Percentiles rank a stretch among this genome's conserved stretches.
Conservation (phyloP, 192 early-diverging fungal genomes). For the Entomortierella lignicola region DNA sequence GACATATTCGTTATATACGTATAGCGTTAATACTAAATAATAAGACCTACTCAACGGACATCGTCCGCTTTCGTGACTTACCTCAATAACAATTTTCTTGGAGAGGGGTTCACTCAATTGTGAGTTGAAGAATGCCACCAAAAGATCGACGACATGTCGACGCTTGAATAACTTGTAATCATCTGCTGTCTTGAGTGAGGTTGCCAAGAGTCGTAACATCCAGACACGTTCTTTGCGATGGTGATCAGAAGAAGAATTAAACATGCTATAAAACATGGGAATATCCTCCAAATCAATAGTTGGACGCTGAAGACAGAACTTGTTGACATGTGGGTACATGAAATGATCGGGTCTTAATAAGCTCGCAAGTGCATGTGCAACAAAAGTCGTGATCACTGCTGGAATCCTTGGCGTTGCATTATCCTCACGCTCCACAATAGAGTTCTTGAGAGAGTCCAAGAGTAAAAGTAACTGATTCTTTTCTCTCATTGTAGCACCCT, state of each 20-base stretch:
- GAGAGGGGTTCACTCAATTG: conserved; percentile 69
- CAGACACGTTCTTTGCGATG: conserved; percentile 78
- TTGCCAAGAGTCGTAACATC: conserved; percentile 74
- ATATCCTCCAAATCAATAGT: conserved; percentile 83
- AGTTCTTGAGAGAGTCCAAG: conserved; percentile 75
- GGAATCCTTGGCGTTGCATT: conserved; percentile 68
- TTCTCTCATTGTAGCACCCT: conserved; percentile 69
- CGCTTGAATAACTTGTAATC: conserved; percentile 78
- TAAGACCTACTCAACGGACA: no score
- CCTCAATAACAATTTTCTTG: conserved; percentile 63
- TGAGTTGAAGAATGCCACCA: conserved; percentile 76
- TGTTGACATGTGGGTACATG: conserved; percentile 81
- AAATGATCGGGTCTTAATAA: conserved; percentile 77
- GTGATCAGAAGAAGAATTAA: conserved; percentile 73
- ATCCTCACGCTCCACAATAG: conserved; percentile 63
- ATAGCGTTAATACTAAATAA: no score
- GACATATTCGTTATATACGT: conserved; percentile 26
- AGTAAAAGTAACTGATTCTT: conserved; percentile 76
- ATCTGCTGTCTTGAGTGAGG: conserved; percentile 67
- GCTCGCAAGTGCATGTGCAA: conserved; percentile 71
- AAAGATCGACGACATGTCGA: conserved; percentile 76
- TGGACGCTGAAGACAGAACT: conserved; percentile 79
- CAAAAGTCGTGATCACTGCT: conserved; percentile 71
- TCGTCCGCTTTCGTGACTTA: no score
- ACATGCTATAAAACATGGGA: conserved; percentile 85